Evolutionary conservation across 306 rosid genomes (phyloP).

Genomic region (Gillenia trifoliata): DNA sequence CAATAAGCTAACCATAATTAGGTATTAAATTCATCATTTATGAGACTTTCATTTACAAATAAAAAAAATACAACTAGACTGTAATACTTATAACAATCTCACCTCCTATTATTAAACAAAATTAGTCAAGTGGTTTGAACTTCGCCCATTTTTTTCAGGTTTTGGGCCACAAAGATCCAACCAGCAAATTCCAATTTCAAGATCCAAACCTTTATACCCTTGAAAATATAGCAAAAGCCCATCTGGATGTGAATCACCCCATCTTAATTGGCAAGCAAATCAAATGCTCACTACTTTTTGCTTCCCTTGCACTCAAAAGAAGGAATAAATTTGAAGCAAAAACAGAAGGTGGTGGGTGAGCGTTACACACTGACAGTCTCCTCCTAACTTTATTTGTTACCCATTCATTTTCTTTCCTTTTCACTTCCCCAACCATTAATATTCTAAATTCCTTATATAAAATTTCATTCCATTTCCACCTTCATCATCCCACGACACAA

Average conservation of each 20-base stretch:
- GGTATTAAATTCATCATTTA: too few species aligned
- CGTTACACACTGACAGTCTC: conserved; percentile 16
- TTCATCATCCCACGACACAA: not conserved
- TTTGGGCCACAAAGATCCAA: not conserved
- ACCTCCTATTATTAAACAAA: too few species aligned
- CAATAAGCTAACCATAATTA: too few species aligned
- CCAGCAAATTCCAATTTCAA: not conserved
- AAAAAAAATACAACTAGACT: too few species aligned
- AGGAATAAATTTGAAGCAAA: conserved; percentile 54
- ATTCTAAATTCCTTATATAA: not conserved
- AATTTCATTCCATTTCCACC: conserved; percentile 14
- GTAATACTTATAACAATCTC: too few species aligned
- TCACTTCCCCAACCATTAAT: conserved; percentile 29
- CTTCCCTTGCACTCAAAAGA: conserved; percentile 37
- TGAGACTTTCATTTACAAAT: too few species aligned
- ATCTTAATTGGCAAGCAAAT: not conserved
- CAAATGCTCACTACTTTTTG: not conserved
- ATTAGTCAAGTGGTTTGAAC: not conserved
- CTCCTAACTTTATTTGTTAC: conserved; percentile 42
- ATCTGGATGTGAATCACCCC: not conserved
- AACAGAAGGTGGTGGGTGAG: not conserved
- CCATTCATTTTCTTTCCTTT: conserved; percentile 60
- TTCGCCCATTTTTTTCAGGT: too few species aligned
- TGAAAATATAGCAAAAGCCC: not conserved
- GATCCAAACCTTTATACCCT: not conserved